These are phyloP conservation scores for Urochloa ruziziensis DNA, from an alignment of 176 grass and related monocot genomes.

Conservation along the genomic window DNA sequence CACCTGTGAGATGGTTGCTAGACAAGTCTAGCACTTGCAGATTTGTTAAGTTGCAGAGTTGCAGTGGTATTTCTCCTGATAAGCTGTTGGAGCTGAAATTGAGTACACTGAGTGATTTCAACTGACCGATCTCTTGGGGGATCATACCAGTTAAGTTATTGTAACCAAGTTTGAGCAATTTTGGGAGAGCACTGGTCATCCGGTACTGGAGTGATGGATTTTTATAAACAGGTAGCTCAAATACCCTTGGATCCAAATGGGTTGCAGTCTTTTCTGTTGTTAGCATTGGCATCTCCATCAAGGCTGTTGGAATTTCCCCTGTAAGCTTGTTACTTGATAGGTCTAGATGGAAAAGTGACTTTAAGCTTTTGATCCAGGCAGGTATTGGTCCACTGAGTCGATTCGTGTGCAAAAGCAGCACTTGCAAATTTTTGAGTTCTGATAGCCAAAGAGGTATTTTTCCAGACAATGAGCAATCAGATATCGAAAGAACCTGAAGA, in stretches of 20 bases:
- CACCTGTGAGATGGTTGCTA: conserved; percentile 36
- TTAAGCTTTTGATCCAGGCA: conserved; percentile 22
- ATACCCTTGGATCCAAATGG: neutral
- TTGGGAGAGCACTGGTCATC: neutral
- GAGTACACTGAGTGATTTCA: conserved; percentile 22
- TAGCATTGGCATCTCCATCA: conserved; percentile 38
- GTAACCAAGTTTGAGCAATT: conserved; percentile 3
- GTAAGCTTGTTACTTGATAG: conserved; percentile 39
- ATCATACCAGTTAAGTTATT: conserved; percentile 38
- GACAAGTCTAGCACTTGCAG: conserved; percentile 39
- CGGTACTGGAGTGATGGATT: conserved; percentile 9
- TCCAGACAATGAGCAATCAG: conserved; percentile 26
- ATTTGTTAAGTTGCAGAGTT: conserved; percentile 17
- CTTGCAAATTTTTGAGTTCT: neutral
- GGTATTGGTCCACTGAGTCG: conserved; percentile 33
- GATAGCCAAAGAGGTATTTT: conserved; percentile 45
- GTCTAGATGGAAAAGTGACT: conserved; percentile 36
- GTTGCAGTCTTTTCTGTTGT: conserved; percentile 1
- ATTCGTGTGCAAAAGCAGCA: conserved; percentile 7
- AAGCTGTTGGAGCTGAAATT: conserved; percentile 31
- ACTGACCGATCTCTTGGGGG: conserved; percentile 29
- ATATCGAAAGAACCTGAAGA: conserved; percentile 28
- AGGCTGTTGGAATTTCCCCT: conserved; percentile 17
- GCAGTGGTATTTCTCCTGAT: conserved; percentile 17
- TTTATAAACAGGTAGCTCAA: conserved; percentile 29